Evolutionary conservation across 2,329 filamentous ascomycete genomes (phyloP), one percentile per base, ranked within the genome.

Genomic region (Phyllosticta capitalensis): DNA sequence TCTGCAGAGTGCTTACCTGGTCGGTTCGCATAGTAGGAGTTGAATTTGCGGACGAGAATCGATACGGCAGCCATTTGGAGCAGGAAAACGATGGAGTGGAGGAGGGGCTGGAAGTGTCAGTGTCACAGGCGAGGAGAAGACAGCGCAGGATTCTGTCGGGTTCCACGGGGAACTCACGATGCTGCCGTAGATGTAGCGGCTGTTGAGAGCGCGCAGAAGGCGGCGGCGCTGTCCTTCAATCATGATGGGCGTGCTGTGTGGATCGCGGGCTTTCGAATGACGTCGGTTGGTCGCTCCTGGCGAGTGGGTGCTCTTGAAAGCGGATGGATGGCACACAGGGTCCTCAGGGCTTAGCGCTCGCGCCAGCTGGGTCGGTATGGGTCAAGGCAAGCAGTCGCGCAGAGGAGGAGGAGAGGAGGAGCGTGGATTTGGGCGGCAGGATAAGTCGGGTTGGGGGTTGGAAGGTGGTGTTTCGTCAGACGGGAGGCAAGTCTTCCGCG

Each of bases 1-100:
- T 14, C 5, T 38, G 3, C 4, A 2, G 10, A 5, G 55, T n/a
- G 21, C 81, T 65, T 80, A 92, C 89, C 79, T 69, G 92, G 94
- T 70, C 89, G 88, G 70, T 91, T 86, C 65, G 90, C 87, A 82
- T 97, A 99, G 78, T 95, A 96, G 65, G 85, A 82, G 76, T 96
- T 96, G 81, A 95, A 99, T 71, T 90, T 89, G 67, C 89, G 83
- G 52, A 87, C 86, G 59, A 99, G 78, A 65, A 94, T 83, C 65
- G 87, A 89, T 63, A 92, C 83, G 73, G 95, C 85, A 61, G 85
- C 85, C 85, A 97, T 89, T 76, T 99, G 88, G 75, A 96, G 82
- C 52, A 96, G 74, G 72, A 96, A 88, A 64, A 96, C 83, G 68
- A 95, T 79, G 61, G 85, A 80, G 78, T 97, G 91, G 61, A 97